phyloP scores from a whole-genome alignment of 768 basidiomycete species.

The Phylloporus arenicola region DNA sequence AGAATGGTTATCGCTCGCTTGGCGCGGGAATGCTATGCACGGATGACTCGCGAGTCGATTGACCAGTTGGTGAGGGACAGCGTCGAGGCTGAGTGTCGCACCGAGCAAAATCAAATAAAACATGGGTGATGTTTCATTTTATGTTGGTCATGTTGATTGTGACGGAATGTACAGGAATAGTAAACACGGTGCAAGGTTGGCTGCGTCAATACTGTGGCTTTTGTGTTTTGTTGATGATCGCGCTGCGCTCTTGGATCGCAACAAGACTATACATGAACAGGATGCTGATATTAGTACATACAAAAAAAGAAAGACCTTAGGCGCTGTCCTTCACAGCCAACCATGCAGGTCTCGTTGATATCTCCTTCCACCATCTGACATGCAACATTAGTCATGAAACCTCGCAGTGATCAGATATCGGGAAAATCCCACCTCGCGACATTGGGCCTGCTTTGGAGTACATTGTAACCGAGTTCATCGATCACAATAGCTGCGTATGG shows the following conservation, averaged over 20 bases:
- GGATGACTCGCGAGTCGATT: background rate
- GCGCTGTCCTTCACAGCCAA: conserved; percentile 37
- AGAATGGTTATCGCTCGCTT: background rate
- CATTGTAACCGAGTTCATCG: conserved; percentile 17
- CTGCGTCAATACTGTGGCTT: too few relatives aligned
- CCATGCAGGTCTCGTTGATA: conserved; percentile 46
- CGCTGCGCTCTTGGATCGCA: background rate
- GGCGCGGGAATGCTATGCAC: background rate
- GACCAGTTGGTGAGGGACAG: background rate
- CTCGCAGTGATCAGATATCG: too few relatives aligned
- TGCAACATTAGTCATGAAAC: background rate
- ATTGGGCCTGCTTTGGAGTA: conserved; percentile 22
- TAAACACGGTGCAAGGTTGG: too few relatives aligned
- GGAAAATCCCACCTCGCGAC: conserved; percentile 20
- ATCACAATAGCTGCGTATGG: conserved; percentile 33
- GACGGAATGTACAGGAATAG: too few relatives aligned
- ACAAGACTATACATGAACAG: background rate
- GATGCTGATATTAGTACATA: background rate
- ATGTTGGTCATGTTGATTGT: too few relatives aligned
- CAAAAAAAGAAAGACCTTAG: background rate
- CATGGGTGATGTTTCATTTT: too few relatives aligned
- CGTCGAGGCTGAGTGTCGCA: background rate
- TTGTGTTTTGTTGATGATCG: too few relatives aligned
- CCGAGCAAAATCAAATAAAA: background rate
- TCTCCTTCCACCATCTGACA: conserved; percentile 48